Evolutionary conservation across 176 grass and related monocot species (phyloP), one percentile per base, ranked within the genome.

Genomic region (Luzula sylvatica): DNA sequence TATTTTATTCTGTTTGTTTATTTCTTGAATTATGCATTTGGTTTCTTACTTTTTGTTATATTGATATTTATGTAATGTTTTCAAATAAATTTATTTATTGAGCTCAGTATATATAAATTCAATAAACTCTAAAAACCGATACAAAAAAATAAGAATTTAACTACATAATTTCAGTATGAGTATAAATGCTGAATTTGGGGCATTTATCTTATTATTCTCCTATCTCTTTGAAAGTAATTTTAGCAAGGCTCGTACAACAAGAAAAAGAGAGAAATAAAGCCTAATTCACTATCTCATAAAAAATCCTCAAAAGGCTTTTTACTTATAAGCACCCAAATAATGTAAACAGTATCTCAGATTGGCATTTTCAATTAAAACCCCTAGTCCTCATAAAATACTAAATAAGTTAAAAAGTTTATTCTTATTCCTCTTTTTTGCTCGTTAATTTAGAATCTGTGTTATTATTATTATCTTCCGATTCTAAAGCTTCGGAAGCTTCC

Each of bases 361-460:
- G 35, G 28, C 43, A 64, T 64, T 35, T 64, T 58, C 3, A 23
- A 42, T 42, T 27, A n/a, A 64, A 64, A 64, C 5, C 16, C 60
- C 60, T 64, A 64, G 15, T 21, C 24, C 44, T 50, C 47, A 26
- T 30, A 64, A 30, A 55, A 64, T 25, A 47, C 43, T 18, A 29
- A 46, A 26, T 13, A 35, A 35, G 30, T 35, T 35, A 32, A 23
- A 61, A 45, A 64, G 22, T 44, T 26, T 7, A 35, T 35, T 18
- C 6, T 62, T 25, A 64, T 13, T 64, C 60, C n/a, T 50, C 43
- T 32, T 64, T 64, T 29, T 64, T 64, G 60, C 25, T 64, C 30
- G 60, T 39, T 35, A 7, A 7, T 29, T 32, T 11, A 13, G 60
- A 28, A 25, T 46, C 26, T 0, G 25, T 50, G 39, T n/a, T n/a